Conservation (phyloP, 805 yeast species). For the Zygosaccharomyces rouxii region DNA sequence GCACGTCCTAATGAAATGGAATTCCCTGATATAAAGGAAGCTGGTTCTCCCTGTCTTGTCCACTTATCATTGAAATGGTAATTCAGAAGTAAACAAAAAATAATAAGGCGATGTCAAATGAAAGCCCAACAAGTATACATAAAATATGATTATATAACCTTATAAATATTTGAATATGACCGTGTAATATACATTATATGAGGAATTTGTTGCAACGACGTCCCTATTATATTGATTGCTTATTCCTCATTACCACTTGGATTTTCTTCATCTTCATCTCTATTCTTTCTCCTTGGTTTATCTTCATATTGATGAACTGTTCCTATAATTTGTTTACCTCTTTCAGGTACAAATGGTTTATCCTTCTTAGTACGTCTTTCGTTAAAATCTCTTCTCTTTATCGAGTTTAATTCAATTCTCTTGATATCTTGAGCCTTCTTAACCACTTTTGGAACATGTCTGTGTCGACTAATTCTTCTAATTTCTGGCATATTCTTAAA, state of each 20-base stretch:
- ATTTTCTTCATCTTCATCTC: conserved; percentile 4
- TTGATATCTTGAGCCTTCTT: conserved; percentile 90
- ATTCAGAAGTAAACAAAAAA: too few relatives aligned
- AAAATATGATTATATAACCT: conserved; percentile 8
- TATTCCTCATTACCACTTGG: conserved; percentile 9
- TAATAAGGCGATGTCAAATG: not conserved
- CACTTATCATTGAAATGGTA: not conserved
- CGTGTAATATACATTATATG: conserved; percentile 1
- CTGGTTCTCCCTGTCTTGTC: conserved; percentile 23
- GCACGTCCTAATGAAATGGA: not conserved
- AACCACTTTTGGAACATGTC: conserved; percentile 83
- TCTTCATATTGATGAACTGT: conserved; percentile 59
- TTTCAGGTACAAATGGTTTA: conserved; percentile 60
- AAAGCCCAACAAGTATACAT: conserved; percentile 4
- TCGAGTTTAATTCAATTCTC: conserved; percentile 61
- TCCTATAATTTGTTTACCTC: conserved; percentile 83
- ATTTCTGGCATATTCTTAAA: conserved; percentile 96
- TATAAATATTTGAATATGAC: conserved; percentile 8
- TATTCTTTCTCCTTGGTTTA: conserved; percentile 15
- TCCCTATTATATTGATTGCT: not conserved
- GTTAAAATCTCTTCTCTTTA: conserved; percentile 79
- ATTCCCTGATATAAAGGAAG: conserved; percentile 15
- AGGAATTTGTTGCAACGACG: not conserved
- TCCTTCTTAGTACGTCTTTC: conserved; percentile 71
- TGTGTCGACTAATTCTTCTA: conserved; percentile 80